Percentiles rank a stretch among this genome's conserved stretches.
Conservation (phyloP, 208 protist genomes). For the Leishmania tarentolae region DNA sequence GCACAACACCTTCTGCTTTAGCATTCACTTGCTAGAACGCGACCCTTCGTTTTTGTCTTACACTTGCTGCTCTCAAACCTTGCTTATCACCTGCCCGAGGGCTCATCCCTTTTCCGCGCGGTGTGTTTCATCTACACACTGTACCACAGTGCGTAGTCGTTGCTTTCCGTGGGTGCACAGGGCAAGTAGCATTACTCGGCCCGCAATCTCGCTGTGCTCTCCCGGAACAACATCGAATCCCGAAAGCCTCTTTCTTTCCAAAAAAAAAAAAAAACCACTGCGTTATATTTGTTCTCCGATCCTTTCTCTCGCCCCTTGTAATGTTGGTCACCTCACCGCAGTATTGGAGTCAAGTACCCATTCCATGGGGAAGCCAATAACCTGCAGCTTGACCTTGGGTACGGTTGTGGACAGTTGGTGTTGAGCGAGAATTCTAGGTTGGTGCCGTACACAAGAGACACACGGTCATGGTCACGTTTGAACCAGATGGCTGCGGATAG, state of each 20-base stretch:
- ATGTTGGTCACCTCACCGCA: not conserved
- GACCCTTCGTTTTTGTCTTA: not conserved
- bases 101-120: not conserved
- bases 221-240: not conserved
- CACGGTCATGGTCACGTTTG: not conserved
- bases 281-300: not conserved
- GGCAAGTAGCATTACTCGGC: not conserved
- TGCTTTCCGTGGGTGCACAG: no score
- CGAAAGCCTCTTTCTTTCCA: not conserved
- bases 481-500: not conserved
- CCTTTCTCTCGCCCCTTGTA: not conserved
- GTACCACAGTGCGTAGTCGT: not conserved
- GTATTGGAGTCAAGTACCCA: not conserved
- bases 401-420: not conserved
- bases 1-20: not conserved
- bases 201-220: not conserved
- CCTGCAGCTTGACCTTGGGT: not conserved
- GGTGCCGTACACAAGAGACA: not conserved
- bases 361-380: not conserved
- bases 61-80: not conserved
- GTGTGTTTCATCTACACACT: not conserved
- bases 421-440: not conserved
- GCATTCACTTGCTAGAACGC: not conserved
- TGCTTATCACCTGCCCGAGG: not conserved
- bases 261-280: not conserved